Percentiles rank a stretch among this genome's conserved stretches.
Evolutionary conservation across 352 stramenopile genomes (phyloP).

Genomic region (Phytophthora citrophthora): DNA sequence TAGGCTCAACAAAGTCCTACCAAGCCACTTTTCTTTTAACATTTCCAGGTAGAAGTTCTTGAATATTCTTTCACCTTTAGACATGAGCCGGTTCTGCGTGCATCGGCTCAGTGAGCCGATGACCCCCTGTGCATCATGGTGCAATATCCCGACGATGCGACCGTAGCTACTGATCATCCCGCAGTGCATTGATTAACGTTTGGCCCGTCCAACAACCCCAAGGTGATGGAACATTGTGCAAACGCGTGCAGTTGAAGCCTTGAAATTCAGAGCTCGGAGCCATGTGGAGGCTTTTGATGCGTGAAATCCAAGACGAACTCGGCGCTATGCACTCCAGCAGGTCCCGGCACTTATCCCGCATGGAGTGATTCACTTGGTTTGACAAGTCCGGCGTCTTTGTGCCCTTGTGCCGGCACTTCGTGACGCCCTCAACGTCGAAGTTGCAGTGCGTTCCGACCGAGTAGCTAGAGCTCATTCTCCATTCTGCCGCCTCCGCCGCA

Average conservation of each 20-base stretch:
- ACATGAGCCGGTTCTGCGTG: not conserved
- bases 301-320: not conserved
- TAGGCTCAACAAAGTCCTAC: too few species aligned
- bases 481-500: slow-evolving; percentile 25
- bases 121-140: not conserved
- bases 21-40: too few species aligned
- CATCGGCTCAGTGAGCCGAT: not conserved
- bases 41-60: too few species aligned
- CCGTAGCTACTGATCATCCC: not conserved
- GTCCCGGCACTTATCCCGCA: slow-evolving; percentile 7
- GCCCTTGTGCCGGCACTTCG: not conserved
- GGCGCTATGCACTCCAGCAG: slow-evolving; percentile 19
- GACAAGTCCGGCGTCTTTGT: slow-evolving; percentile 17
- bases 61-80: too few species aligned
- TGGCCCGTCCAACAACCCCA: not conserved
- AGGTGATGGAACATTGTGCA: slow-evolving; percentile 13
- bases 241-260: not conserved
- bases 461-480: slow-evolving; percentile 18
- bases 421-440: slow-evolving; percentile 28
- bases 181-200: slow-evolving; percentile 8
- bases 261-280: not conserved
- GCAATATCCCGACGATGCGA: not conserved
- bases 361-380: slow-evolving; percentile 31
- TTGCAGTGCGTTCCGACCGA: slow-evolving; percentile 9
- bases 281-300: not conserved